These are phyloP conservation scores for Nannochloropsis gaditana DNA, from an alignment of 108 stramenopile genomes.

Conservation along the genomic window DNA sequence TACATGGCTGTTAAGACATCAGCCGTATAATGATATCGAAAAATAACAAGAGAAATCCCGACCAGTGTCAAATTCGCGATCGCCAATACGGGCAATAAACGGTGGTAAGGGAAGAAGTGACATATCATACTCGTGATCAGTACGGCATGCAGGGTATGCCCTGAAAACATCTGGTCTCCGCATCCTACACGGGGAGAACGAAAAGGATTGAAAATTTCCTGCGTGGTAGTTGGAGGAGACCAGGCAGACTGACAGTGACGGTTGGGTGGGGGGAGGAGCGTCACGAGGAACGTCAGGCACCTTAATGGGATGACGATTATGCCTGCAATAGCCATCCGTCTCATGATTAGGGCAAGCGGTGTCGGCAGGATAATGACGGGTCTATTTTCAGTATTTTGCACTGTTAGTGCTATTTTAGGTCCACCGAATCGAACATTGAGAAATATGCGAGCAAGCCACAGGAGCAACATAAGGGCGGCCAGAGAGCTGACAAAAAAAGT, in stretches of 20 bases:
- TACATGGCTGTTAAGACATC: neutral
- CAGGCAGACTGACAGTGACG: neutral
- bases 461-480: neutral
- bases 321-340: neutral
- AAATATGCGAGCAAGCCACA: neutral
- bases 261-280: neutral
- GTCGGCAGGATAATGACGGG: neutral
- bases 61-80: neutral
- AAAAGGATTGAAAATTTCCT: neutral
- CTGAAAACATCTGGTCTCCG: neutral
- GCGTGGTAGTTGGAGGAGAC: neutral
- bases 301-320: neutral
- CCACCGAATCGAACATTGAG: neutral
- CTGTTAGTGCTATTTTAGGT: neutral
- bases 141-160: neutral
- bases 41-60: neutral
- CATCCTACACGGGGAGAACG: neutral
- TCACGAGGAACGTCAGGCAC: neutral
- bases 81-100: neutral
- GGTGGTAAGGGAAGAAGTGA: neutral
- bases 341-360: neutral
- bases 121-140: neutral
- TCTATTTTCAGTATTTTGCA: neutral
- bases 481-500: neutral
- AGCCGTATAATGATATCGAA: neutral